Evolutionary conservation across 2,329 filamentous ascomycete genomes (phyloP).

Genomic region (Aspergillus sp.): DNA sequence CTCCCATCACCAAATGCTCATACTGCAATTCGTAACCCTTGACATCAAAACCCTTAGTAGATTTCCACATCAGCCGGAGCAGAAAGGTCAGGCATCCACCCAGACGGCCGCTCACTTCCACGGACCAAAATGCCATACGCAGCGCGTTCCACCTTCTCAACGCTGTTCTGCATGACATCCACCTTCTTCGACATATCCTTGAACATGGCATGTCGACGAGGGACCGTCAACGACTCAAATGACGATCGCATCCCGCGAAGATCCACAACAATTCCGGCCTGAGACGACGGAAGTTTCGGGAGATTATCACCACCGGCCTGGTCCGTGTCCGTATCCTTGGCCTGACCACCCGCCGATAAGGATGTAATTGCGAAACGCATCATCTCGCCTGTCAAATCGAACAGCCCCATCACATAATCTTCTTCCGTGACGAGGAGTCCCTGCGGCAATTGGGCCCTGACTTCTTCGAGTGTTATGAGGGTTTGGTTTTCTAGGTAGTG

Average conservation of each 20-base stretch:
- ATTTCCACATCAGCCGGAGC: slow-evolving; percentile 34
- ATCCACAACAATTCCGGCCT: slow-evolving; percentile 71
- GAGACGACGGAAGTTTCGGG: slow-evolving; percentile 24
- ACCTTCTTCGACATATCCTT: slow-evolving; percentile 73
- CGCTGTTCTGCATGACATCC: slow-evolving; percentile 78
- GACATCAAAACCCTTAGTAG: no score
- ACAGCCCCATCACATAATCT: slow-evolving; percentile 86
- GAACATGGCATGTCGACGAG: slow-evolving; percentile 48
- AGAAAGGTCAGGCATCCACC: slow-evolving; percentile 79
- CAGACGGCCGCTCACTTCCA: slow-evolving; percentile 81
- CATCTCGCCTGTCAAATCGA: slow-evolving; percentile 91
- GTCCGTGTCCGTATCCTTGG: slow-evolving; percentile 26
- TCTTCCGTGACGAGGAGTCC: slow-evolving; percentile 66
- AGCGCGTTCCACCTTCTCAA: slow-evolving; percentile 88
- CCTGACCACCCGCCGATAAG: slow-evolving; percentile 67
- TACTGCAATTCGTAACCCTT: no score
- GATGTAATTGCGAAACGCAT: slow-evolving; percentile 94
- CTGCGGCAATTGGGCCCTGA: slow-evolving; percentile 40
- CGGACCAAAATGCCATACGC: slow-evolving; percentile 84
- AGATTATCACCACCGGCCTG: slow-evolving; percentile 5
- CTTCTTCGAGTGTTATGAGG: slow-evolving; percentile 65
- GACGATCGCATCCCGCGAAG: slow-evolving; percentile 71
- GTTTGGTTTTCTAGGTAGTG: slow-evolving; percentile 78
- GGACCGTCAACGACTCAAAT: slow-evolving; percentile 67
- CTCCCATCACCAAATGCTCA: no score